phyloP scores from a whole-genome alignment of 192 early-diverging fungal genomes.

The Coemansia sp. region DNA sequence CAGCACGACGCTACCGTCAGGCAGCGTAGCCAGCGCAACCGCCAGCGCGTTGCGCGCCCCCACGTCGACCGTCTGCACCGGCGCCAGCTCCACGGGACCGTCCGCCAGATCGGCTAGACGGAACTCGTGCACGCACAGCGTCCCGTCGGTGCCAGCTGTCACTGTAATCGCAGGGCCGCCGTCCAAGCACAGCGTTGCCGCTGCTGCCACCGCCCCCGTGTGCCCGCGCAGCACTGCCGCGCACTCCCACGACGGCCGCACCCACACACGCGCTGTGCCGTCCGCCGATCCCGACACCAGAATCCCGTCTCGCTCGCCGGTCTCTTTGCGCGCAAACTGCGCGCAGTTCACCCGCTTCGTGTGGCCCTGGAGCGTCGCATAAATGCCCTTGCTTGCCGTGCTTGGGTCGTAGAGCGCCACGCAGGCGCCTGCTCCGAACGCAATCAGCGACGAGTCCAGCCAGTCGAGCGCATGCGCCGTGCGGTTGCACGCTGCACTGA shows the following conservation, averaged over 20 bases:
- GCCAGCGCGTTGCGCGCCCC: conserved; percentile 70
- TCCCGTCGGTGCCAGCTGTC: conserved; percentile 28
- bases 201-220: conserved; percentile 63
- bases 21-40: conserved; percentile 70
- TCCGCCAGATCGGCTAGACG: conserved; percentile 8
- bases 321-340: conserved; percentile 60
- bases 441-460: conserved; percentile 36
- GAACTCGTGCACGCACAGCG: conserved; percentile 31
- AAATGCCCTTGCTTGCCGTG: conserved; percentile 56
- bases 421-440: conserved; percentile 69
- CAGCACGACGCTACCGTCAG: conserved; percentile 67
- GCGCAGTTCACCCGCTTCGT: conserved; percentile 76
- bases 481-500: conserved; percentile 42
- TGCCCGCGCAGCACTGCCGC: conserved; percentile 71
- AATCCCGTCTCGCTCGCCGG: conserved; percentile 58
- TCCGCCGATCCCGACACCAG: conserved; percentile 83
- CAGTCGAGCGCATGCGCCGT: conserved; percentile 47
- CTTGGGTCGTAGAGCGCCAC: conserved; percentile 76
- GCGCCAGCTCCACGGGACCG: conserved; percentile 39
- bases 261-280: conserved; percentile 78
- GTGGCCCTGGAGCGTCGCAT: conserved; percentile 73
- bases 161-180: conserved; percentile 12
- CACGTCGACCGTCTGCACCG: conserved; percentile 68
- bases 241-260: conserved; percentile 59
- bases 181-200: conserved; percentile 37